phyloP scores from a whole-genome alignment of 805 yeast genomes.

The Kazachstania psychrophila region DNA sequence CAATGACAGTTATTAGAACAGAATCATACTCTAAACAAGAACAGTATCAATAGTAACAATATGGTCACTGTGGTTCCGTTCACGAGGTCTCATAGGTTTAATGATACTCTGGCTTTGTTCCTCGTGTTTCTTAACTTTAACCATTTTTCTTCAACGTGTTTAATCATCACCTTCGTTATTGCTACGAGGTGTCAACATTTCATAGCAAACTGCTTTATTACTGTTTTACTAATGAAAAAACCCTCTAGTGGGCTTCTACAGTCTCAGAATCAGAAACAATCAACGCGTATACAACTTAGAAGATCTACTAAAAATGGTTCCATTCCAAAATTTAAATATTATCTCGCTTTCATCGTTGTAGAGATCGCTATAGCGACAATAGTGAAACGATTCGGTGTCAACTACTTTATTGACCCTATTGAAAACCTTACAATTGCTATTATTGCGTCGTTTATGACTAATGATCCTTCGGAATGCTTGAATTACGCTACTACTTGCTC shows the following conservation, averaged over 20 bases:
- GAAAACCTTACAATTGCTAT: slow-evolving; percentile 25
- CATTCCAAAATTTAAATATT: no score
- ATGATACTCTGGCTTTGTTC: slow-evolving; percentile 27
- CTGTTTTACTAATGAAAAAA: slow-evolving; percentile 21
- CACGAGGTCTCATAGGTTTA: slow-evolving; percentile 25
- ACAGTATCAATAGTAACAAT: no score
- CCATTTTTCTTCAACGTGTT: slow-evolving; percentile 21
- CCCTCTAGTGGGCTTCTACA: slow-evolving; percentile 15
- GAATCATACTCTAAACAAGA: no score
- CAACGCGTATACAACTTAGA: no score
- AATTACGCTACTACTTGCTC: slow-evolving; percentile 26
- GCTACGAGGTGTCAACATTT: slow-evolving; percentile 23
- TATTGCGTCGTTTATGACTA: slow-evolving; percentile 28
- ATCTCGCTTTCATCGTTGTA: neutral
- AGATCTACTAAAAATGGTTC: no score
- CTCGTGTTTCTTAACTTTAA: slow-evolving; percentile 27
- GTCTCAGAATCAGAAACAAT: no score
- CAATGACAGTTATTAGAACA: no score
- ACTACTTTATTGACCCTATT: slow-evolving; percentile 18
- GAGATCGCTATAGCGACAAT: neutral
- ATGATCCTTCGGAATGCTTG: slow-evolving; percentile 23
- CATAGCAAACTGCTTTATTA: slow-evolving; percentile 22
- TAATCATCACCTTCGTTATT: slow-evolving; percentile 19
- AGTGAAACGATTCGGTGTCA: slow-evolving; percentile 7
- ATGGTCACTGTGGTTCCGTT: no score